Conservation (phyloP, 2,329 filamentous ascomycete genomes). For the Cladosporium sp. region DNA sequence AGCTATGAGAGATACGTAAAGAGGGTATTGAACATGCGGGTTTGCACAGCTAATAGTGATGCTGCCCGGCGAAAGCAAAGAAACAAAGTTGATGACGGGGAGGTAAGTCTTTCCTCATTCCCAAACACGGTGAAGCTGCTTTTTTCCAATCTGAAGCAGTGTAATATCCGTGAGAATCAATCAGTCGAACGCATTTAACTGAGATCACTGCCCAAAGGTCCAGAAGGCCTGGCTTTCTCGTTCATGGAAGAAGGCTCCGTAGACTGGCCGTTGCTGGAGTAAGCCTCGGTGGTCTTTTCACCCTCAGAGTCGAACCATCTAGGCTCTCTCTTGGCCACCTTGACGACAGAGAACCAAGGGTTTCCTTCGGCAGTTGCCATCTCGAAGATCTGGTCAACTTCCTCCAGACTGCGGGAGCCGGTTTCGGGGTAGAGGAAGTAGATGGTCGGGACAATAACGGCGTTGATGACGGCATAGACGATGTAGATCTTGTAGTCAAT, state of each 20-base stretch:
- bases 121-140: too few species aligned
- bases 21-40: too few species aligned
- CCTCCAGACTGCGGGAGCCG: slow-evolving; percentile 13
- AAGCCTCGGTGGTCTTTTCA: slow-evolving; percentile 1
- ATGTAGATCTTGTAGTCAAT: slow-evolving; percentile 13
- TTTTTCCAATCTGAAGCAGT: too few species aligned
- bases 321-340: slow-evolving; percentile 8
- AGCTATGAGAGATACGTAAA: too few species aligned
- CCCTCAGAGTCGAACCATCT: slow-evolving; percentile 8
- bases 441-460: slow-evolving; percentile 25
- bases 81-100: too few species aligned
- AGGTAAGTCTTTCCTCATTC: too few species aligned
- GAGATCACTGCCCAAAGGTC: neutral
- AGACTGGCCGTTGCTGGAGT: neutral
- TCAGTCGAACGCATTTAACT: neutral
- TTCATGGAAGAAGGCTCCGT: slow-evolving; percentile 4
- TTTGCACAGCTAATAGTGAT: too few species aligned
- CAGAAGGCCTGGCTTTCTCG: neutral
- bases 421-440: slow-evolving; percentile 18
- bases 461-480: slow-evolving; percentile 29
- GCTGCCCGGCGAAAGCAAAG: too few species aligned
- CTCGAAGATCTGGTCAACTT: slow-evolving; percentile 16
- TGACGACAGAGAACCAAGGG: slow-evolving; percentile 11
- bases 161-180: too few species aligned
- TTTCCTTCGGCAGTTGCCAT: slow-evolving; percentile 1